Percentiles rank a stretch among this genome's conserved stretches.
Conservation (phyloP, 2,329 filamentous ascomycete species). For the Aquanectria penicillioides region DNA sequence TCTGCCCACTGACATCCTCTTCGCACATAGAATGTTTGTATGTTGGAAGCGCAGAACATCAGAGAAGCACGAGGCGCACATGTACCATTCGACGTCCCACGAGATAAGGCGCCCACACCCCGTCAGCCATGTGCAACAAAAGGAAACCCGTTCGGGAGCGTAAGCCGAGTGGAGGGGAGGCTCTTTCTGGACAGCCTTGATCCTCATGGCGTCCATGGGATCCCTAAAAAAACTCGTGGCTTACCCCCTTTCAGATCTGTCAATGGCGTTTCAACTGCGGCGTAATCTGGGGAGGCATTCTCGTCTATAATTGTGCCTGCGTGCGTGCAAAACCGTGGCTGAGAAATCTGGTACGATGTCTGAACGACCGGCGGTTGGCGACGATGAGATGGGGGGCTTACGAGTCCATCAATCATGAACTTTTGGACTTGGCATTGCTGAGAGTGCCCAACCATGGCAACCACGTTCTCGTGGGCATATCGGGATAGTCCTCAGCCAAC, state of each 20-base stretch:
- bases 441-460: not conserved
- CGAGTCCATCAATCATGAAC: not conserved
- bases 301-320: not conserved
- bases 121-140: slow-evolving; percentile 6
- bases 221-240: slow-evolving; percentile 27
- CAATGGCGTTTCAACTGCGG: slow-evolving; percentile 17
- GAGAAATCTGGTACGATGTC: not conserved
- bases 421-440: not conserved
- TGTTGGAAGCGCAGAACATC: not conserved
- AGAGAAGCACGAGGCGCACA: not conserved
- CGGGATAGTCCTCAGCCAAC: not conserved
- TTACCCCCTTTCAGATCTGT: slow-evolving; percentile 15
- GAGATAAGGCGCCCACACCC: not conserved
- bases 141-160: slow-evolving; percentile 10
- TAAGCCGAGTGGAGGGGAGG: not conserved
- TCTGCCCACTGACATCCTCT: slow-evolving; percentile 8
- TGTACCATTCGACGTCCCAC: not conserved
- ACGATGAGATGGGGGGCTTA: not conserved
- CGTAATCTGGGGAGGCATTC: not conserved
- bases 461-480: not conserved
- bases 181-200: slow-evolving; percentile 8
- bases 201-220: slow-evolving; percentile 3
- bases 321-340: slow-evolving; percentile 2
- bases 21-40: not conserved
- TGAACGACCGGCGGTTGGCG: not conserved